A percentile compares a stretch with the other conserved stretches of the same genome.
These are phyloP conservation scores for Athelia sp. DNA, from an alignment of 1,284 basidiomycete species.

Conservation along the genomic window DNA sequence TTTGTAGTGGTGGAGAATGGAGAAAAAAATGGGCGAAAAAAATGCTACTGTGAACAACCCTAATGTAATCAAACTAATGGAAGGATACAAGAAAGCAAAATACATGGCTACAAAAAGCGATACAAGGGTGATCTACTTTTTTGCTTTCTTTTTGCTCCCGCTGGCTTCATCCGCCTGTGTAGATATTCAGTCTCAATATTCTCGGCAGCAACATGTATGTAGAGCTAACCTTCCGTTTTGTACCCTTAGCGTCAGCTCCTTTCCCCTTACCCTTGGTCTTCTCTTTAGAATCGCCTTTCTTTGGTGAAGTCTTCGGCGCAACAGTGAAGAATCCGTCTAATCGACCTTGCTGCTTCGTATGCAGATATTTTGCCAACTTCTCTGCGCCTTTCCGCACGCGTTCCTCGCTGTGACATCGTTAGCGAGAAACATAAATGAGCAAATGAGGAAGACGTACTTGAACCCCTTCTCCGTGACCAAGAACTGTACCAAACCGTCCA, in stretches of 20 bases:
- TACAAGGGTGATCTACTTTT: conserved; percentile 30
- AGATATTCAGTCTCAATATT: neutral
- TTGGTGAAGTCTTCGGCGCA: conserved; percentile 45
- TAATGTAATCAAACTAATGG: too few species aligned
- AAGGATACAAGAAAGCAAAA: too few species aligned
- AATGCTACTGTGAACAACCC: too few species aligned
- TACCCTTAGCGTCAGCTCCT: conserved; percentile 30
- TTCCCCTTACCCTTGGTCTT: conserved; percentile 28
- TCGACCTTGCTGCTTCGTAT: conserved; percentile 92
- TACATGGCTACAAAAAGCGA: too few species aligned
- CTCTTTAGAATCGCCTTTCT: conserved; percentile 36
- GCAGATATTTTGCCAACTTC: conserved; percentile 84
- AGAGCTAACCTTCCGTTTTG: conserved; percentile 65
- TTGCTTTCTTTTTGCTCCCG: conserved; percentile 39
- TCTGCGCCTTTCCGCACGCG: conserved; percentile 94
- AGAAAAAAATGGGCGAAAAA: too few species aligned
- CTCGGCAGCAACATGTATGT: neutral
- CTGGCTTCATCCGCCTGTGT: conserved; percentile 24
- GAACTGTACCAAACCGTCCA: conserved; percentile 93
- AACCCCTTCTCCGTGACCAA: conserved; percentile 95
- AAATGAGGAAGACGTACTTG: conserved; percentile 51
- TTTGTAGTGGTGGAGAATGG: too few species aligned
- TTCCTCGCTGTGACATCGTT: conserved; percentile 68
- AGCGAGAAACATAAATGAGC: conserved; percentile 4
- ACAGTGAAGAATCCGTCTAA: conserved; percentile 93